Base-by-base conservation (phyloP, 2,329 filamentous ascomycete species). In the Fusarium sp. region DNA sequence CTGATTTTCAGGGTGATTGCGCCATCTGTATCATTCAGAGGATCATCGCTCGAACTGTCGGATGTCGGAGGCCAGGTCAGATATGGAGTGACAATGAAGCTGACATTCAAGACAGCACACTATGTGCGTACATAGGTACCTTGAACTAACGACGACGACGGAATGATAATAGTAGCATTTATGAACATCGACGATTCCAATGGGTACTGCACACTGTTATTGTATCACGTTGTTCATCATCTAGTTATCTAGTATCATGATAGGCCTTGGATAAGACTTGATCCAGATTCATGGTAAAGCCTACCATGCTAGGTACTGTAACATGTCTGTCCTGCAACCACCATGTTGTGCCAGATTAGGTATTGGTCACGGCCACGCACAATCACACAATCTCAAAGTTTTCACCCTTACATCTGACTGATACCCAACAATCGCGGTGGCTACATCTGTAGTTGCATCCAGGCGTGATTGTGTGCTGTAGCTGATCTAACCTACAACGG, bases 401-500 rank as follows among this genome's bases (percentile, higher is more conserved):
- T 57, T 54, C 54, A 51, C 60, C 45, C 44, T 39, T 44, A 53
- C 42, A 39, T 60, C 69, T 28, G 45, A 45, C 38, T 33, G 30
- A 45, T 61, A 39, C 54, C 50, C 51, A 30, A 67, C 39, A 39
- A 53, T 50, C 41, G 42, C 33, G 28, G 45, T 68, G 62, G 53
- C 63, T 72, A 53, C 68, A 51, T 68, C 45, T 28, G 16, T 16
- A 42, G 36, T 38, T 53, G 36, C 48, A 57, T 35, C 28, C 33
- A 28, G 50, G 61, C 33, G 38, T 28, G 50, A 39, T 54, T 28
- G 28, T 58, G 39, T 47, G 15, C 57, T 64, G 35, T 42, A 65
- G 39, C 45, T 30, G 30, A 60, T 47, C 47, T 54, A 65, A 44
- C 38, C 47, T 45, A 45, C 61, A 73, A 67, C 31, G 53, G 61